Evolutionary conservation across 2,329 filamentous ascomycete genomes (phyloP).

Genomic region (Epichloe sp.): DNA sequence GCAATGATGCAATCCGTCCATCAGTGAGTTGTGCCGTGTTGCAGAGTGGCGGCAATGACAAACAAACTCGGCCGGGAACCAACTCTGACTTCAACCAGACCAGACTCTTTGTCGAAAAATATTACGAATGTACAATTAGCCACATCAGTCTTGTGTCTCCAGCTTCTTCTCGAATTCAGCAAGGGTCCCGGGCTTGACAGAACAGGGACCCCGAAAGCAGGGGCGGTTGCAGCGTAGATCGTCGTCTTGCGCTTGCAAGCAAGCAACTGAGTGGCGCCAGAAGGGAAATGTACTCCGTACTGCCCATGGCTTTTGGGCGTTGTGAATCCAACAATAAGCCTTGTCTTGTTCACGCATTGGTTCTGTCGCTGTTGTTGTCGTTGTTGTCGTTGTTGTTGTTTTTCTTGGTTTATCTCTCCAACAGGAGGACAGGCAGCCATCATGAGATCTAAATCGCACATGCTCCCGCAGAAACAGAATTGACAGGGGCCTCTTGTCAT

Average conservation of each 20-base stretch:
- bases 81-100: background rate
- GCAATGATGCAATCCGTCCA: background rate
- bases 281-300: background rate
- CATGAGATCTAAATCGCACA: background rate
- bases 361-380: background rate
- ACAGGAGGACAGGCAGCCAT: background rate
- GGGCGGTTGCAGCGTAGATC: background rate
- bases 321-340: background rate
- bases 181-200: background rate
- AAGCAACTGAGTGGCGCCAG: background rate
- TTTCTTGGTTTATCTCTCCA: background rate
- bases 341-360: background rate
- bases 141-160: background rate
- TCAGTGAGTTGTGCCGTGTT: background rate
- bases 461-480: background rate
- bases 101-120: background rate
- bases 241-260: background rate
- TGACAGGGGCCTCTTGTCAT: background rate
- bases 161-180: background rate
- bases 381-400: too few species aligned
- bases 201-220: slow-evolving; percentile 1
- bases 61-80: background rate
- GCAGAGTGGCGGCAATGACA: background rate
- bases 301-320: background rate
- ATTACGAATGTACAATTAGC: background rate